Evolutionary conservation across 2,329 filamentous ascomycete species (phyloP), one percentile per base, ranked within the genome.

Genomic region (Rhynchosporium agropyri): DNA sequence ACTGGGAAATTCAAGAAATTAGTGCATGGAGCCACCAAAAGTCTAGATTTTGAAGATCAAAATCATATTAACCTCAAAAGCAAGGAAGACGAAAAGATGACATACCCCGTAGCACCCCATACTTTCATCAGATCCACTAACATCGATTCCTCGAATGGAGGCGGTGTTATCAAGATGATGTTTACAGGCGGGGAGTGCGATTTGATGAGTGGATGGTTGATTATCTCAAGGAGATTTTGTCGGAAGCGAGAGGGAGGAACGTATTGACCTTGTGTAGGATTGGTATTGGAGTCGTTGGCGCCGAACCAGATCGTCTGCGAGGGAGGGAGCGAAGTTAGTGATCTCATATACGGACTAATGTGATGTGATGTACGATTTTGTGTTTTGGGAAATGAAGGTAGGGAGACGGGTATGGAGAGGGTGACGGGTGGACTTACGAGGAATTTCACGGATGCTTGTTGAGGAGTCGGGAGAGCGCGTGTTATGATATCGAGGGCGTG

Each of bases 271-370:
- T 82, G 79, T 45, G 84, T 78, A 1, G 85, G 83, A 5, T 68
- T 64, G 2, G 94, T 76, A 58, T 87, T 87, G 3, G 92, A 89
- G 75, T 98, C 94, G 73, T 98, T 98, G 70, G 94, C 92, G 13
- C 94, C 94, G 64, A 97, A 87, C 70, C 96, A 89, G 63, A 96
- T 79, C 42, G 75, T 65, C 69, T 20, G 20, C 20, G 20, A 20
- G 20, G 20, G 20, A 20, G 20, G 20, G 20, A 20, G 20, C 20
- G 20, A 20, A 20, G 20, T 20, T 20, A 20, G 20, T 20, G 20
- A 20, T 20, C 20, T 20, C 20, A 20, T 20, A 20, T 20, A 20
- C 20, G 20, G 20, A 20, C 1, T 20, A 20, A 20, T 20, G 20
- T 20, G 20, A 20, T 20, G 20, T 20, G 20, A 1, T 20, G 20